Conservation (phyloP, 352 stramenopile genomes). For the Globisporangium emineosum region DNA sequence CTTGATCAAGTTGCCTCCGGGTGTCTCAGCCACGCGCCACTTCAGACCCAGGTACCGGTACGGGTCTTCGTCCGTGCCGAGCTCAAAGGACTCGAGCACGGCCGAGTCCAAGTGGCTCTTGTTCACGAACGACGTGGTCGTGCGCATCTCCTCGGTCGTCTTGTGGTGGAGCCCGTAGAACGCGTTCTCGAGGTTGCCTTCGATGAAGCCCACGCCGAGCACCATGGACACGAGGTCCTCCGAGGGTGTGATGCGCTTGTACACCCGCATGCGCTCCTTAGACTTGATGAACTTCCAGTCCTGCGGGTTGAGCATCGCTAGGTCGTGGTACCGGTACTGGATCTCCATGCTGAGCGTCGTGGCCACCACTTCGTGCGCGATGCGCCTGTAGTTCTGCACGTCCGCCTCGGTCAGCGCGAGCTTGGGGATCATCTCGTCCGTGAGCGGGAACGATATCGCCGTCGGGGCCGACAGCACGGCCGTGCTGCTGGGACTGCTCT, state of each 20-base stretch:
- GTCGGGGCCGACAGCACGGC: background rate
- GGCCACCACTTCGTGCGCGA: constrained; percentile 35
- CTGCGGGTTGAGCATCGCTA: constrained; percentile 18
- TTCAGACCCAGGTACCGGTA: constrained; percentile 52
- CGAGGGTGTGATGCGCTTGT: constrained; percentile 26
- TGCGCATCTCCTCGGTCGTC: constrained; percentile 48
- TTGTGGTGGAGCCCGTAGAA: constrained; percentile 53
- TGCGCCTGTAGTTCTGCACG: constrained; percentile 24
- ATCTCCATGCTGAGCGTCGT: constrained; percentile 47
- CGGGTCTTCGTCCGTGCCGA: constrained; percentile 29
- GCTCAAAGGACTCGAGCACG: constrained; percentile 39
- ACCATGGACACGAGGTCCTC: constrained; percentile 34
- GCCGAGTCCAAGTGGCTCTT: constrained; percentile 39
- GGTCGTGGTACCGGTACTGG: constrained; percentile 23
- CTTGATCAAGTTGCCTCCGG: constrained; percentile 33
- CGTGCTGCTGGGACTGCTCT: background rate
- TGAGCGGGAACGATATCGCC: constrained; percentile 23
- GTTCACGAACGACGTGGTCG: constrained; percentile 30
- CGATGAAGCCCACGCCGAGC: constrained; percentile 40
- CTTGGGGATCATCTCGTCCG: constrained; percentile 16
- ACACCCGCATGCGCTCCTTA: constrained; percentile 32
- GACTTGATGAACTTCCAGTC: constrained; percentile 37
- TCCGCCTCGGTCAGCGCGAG: constrained; percentile 34
- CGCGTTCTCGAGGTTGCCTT: constrained; percentile 39
- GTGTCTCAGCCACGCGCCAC: constrained; percentile 29